Base-by-base conservation (phyloP, 2,329 filamentous ascomycete species). In the Mycosphaerella sp. region DNA sequence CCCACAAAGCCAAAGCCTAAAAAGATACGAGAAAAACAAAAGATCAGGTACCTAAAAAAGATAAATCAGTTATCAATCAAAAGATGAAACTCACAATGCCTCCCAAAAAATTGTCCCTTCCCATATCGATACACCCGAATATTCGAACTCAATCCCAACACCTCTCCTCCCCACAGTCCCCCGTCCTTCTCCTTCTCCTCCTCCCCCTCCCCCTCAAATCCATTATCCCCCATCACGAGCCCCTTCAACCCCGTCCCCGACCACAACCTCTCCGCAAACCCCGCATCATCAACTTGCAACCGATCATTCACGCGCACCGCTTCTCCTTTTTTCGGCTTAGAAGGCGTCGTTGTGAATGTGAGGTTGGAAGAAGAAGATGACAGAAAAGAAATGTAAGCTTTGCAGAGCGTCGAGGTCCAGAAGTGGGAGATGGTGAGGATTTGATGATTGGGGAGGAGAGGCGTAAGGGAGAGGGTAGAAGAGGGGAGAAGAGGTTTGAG, bases 41-140 rank as follows among this genome's bases (percentile, higher is more conserved):
- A 17, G 14, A 17, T 17, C 14, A 17, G 1, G 14, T 17, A 17
- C 14, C 14, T 17, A 17, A 17, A 17, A 17, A 17, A 17, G 14
- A 17, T 17, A 17, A 17, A 17, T 17, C 14, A 17, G 14, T 17
- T 17, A 34, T 17, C 26, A n/a, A 12, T 31, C 32, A 7, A 36
- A 40, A 34, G 3, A 14, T 21, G 21, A 21, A 21, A 80, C 85
- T 64, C 80, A 92, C 89, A 96, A 69, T 96, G 92, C 64, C 88
- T 85, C 66, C 90, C 90, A 69, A 96, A 96, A 69, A 91, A 95
- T 68, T 96, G 90, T 0, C 88, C 89, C 60, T 85, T 81, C 1
- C 79, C 81, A 70, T 96, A 96, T 21, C 91, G 81, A 73, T 96
- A 96, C 31, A 96, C 82, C 34, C 92, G 80, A 52, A 96, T 95